Evolutionary conservation across 306 rosid species (phyloP).

Genomic region (Malus asiatica): DNA sequence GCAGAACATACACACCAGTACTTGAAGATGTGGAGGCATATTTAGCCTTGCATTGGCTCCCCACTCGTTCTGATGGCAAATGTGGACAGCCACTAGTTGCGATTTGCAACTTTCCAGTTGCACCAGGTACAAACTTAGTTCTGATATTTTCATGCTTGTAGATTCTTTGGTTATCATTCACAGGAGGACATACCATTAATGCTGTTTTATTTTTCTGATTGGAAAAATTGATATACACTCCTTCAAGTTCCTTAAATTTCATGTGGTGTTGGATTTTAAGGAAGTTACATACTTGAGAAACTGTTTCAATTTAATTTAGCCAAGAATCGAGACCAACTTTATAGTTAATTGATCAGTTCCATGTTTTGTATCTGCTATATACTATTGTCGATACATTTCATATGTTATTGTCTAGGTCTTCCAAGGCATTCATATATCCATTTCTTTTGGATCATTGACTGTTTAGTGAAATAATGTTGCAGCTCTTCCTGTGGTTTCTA

Average conservation of each 20-base stretch:
- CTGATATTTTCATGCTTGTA: not conserved
- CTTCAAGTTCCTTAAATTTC: not conserved
- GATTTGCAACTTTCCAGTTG: slow-evolving; percentile 51
- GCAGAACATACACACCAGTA: slow-evolving; percentile 66
- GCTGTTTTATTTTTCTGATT: not conserved
- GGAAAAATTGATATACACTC: not conserved
- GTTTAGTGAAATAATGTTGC: slow-evolving; percentile 23
- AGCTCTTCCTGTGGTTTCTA: slow-evolving; percentile 82
- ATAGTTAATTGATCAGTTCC: not conserved
- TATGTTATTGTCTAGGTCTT: not conserved
- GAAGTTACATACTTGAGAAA: not conserved
- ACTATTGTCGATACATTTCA: too few species aligned
- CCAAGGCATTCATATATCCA: not conserved
- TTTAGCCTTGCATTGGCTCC: slow-evolving; percentile 81
- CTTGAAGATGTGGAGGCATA: slow-evolving; percentile 79
- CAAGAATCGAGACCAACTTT: not conserved
- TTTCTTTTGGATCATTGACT: slow-evolving; percentile 7
- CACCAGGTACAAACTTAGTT: slow-evolving; percentile 54
- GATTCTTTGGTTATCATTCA: not conserved
- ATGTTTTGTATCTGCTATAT: not conserved
- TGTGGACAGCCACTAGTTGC: slow-evolving; percentile 72
- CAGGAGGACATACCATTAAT: not conserved
- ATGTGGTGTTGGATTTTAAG: not conserved
- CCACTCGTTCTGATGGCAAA: slow-evolving; percentile 69
- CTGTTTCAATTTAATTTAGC: slow-evolving; percentile 1